Evolutionary conservation across 169 alveolate genomes (phyloP).

Genomic region (Plasmodium vinckei): DNA sequence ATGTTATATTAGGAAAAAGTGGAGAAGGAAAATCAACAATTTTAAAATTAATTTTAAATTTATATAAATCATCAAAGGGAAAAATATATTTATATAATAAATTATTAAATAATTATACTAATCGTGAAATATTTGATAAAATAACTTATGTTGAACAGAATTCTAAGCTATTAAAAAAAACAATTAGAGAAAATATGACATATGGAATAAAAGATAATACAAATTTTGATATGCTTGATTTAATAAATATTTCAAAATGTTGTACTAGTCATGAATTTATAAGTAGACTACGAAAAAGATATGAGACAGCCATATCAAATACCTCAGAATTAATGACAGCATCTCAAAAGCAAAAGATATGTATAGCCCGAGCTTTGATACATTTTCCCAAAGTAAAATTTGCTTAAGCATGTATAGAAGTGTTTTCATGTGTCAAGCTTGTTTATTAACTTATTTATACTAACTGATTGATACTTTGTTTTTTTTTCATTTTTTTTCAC

Average conservation of each 20-base stretch:
- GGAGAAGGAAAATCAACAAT: slow-evolving; percentile 66
- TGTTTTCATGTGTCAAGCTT: background rate
- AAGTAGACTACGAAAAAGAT: slow-evolving; percentile 56
- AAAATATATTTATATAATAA: slow-evolving; percentile 45
- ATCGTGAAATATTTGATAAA: slow-evolving; percentile 19
- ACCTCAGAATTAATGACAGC: slow-evolving; percentile 79
- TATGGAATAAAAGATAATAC: slow-evolving; percentile 24
- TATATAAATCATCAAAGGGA: slow-evolving; percentile 53
- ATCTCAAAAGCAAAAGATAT: slow-evolving; percentile 88
- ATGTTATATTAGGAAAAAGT: slow-evolving; percentile 50
- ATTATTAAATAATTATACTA: slow-evolving; percentile 17
- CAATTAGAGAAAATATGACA: slow-evolving; percentile 43
- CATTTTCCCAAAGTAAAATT: slow-evolving; percentile 72
- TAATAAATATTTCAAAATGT: slow-evolving; percentile 44
- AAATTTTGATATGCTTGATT: slow-evolving; percentile 52
- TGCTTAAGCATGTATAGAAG: no score
- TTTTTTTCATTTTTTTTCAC: background rate
- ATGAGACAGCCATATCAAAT: slow-evolving; percentile 25
- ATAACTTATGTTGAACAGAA: slow-evolving; percentile 52
- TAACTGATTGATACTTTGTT: background rate
- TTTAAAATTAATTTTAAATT: slow-evolving; percentile 38
- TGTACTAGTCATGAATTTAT: slow-evolving; percentile 59
- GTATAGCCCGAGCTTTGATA: slow-evolving; percentile 85
- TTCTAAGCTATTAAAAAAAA: slow-evolving; percentile 41
- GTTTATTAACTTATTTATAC: background rate